These are phyloP conservation scores for Epichloe glyceriae DNA, from an alignment of 2,329 filamentous ascomycete species.

Conservation along the genomic window DNA sequence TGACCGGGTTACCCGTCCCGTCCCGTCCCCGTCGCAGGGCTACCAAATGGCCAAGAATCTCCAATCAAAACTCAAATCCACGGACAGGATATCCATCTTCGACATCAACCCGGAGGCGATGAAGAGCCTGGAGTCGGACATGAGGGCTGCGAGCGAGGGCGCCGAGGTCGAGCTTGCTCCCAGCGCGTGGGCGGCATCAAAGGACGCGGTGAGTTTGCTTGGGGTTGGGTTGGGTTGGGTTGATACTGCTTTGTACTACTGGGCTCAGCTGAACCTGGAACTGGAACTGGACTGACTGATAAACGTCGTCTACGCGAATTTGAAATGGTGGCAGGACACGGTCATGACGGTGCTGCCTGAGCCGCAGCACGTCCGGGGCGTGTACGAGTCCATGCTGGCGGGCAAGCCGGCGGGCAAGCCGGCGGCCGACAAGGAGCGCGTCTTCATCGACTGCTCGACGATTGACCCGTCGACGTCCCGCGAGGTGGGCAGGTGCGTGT, in stretches of 20 bases:
- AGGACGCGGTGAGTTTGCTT: conserved; percentile 37
- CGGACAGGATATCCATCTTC: conserved; percentile 39
- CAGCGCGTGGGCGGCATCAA: conserved; percentile 34
- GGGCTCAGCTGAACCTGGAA: too few species aligned
- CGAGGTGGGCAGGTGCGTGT: conserved; percentile 57
- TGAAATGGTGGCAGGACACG: conserved; percentile 47
- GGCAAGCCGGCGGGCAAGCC: conserved; percentile 21
- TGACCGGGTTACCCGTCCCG: not conserved
- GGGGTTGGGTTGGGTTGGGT: too few species aligned
- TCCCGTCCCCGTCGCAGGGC: conserved; percentile 25
- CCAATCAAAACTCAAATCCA: conserved; percentile 38
- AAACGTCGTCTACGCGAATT: too few species aligned
- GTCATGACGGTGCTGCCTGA: conserved; percentile 85
- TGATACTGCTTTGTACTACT: too few species aligned
- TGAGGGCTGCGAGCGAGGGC: conserved; percentile 29
- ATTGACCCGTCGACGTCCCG: conserved; percentile 83
- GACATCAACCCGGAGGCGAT: conserved; percentile 41
- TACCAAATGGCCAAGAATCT: conserved; percentile 53
- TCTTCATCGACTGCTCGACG: conserved; percentile 94
- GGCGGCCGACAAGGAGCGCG: conserved; percentile 25
- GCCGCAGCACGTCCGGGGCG: conserved; percentile 71
- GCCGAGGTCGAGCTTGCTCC: conserved; percentile 32
- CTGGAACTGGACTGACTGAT: too few species aligned
- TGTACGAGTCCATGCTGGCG: conserved; percentile 65
- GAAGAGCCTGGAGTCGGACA: conserved; percentile 34